Evolutionary conservation across 306 rosid genomes (phyloP).

Genomic region (Rosa lucieae): DNA sequence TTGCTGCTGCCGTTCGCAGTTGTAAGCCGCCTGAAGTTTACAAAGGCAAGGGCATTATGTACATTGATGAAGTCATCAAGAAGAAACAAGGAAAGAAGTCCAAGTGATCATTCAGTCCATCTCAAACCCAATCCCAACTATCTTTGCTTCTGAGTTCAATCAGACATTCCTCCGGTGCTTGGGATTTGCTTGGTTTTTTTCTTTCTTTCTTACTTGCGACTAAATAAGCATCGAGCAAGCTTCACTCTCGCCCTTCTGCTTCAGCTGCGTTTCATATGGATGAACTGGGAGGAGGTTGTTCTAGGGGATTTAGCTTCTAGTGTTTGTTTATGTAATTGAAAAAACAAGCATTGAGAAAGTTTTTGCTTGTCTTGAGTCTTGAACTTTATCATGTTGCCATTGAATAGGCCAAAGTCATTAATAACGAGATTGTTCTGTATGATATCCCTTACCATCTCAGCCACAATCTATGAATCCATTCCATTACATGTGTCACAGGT

Average conservation of each 20-base stretch:
- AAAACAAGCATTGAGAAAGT: background rate
- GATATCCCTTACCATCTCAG: background rate
- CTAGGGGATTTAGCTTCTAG: background rate
- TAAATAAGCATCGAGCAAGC: background rate
- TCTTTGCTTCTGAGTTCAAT: background rate
- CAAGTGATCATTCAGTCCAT: constrained; percentile 37
- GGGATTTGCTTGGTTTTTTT: background rate
- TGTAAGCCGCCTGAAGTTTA: constrained; percentile 91
- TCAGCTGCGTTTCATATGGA: background rate
- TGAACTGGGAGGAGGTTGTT: background rate
- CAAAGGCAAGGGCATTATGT: constrained; percentile 96
- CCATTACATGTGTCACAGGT: background rate
- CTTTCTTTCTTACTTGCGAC: background rate
- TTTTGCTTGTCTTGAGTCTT: background rate
- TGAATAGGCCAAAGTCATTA: background rate
- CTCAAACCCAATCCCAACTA: background rate
- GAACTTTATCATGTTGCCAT: background rate
- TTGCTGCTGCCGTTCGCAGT: constrained; percentile 74
- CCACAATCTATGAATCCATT: background rate
- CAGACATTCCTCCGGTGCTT: background rate
- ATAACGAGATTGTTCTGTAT: background rate
- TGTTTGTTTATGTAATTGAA: background rate
- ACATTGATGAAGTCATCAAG: constrained; percentile 70
- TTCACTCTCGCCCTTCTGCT: background rate
- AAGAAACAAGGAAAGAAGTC: constrained; percentile 88